Base-by-base conservation (phyloP, 176 grass and related monocot genomes). In the Pontederia paniculata region DNA sequence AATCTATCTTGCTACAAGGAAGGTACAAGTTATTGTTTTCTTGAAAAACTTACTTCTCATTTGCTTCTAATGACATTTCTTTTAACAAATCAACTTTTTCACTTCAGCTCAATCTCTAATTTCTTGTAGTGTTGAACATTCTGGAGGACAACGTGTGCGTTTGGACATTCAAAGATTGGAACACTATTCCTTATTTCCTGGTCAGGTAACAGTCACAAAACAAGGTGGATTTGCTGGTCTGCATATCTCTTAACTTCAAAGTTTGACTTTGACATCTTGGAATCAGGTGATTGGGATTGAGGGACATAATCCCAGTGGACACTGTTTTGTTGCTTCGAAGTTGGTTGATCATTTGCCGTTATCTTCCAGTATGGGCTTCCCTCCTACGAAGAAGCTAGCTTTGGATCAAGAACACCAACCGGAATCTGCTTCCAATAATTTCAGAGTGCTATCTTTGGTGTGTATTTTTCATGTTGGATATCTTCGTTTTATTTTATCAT, bases 291-390 rank as follows among this genome's bases (percentile, higher is more conserved):
- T 97, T 50, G 86, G 91, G 19, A 83, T 97, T 72, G 80, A 90
- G 56, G 91, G 86, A 9, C 73, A 81, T 63, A 97, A 97, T 86
- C 91, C 86, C 56, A 97, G 91, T 51, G 91, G 91, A 51, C 91
- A 90, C 63, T 78, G 83, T 72, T 89, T 97, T 1, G 65, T 87
- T 65, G 80, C 75, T 73, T 86, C 82, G 21, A 89, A 89, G 25
- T 66, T 97, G 68, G 68, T 81, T 48, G 82, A 97, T 78, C 83
- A 67, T 53, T 51, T 97, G 68, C 82, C 86, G 6, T 59, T 37
- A 42, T 77, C 79, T 60, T 52, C 60, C 69, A 78, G 79, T 61
- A 57, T 54, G 55, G 59, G 73, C 70, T 55, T 76, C 12, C 91
- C 86, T 66, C 78, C 46, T 69, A 41, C 83, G 62, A 97, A 97